Evolutionary conservation across 2,329 filamentous ascomycete genomes (phyloP).

Genomic region (Hirsutella minnesotensis): DNA sequence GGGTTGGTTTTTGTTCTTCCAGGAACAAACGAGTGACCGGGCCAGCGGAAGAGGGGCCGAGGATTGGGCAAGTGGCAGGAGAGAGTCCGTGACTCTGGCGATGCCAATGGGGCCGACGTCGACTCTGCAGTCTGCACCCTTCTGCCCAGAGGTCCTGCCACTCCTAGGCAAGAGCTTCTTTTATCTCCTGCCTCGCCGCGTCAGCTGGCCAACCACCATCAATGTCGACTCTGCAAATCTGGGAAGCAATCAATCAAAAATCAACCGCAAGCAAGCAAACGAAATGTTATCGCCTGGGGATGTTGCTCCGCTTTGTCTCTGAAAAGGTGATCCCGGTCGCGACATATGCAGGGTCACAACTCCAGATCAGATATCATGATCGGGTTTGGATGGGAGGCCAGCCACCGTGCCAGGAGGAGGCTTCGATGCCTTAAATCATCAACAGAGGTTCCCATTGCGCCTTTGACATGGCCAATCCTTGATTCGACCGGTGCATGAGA

Average conservation of each 20-base stretch:
- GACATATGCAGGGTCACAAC: not conserved
- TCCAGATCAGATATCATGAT: not conserved
- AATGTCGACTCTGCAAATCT: too few relatives aligned
- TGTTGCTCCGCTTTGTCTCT: not conserved
- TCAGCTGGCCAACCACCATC: not conserved
- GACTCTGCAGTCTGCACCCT: too few relatives aligned
- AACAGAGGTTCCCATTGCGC: too few relatives aligned
- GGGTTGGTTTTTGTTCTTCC: not conserved
- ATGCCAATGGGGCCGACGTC: too few relatives aligned
- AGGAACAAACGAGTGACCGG: not conserved
- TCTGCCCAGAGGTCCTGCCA: too few relatives aligned
- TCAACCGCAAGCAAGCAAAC: not conserved
- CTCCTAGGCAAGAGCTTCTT: not conserved
- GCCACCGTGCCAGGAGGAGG: not conserved
- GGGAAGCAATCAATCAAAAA: not conserved
- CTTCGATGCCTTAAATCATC: too few relatives aligned
- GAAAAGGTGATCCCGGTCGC: not conserved
- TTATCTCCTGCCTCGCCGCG: not conserved
- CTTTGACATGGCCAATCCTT: too few relatives aligned
- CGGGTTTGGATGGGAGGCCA: not conserved
- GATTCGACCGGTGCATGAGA: not conserved
- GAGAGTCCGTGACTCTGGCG: constrained; percentile 1
- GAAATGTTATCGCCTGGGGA: too few relatives aligned
- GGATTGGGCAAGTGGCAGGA: constrained; percentile 1
- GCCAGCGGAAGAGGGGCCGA: not conserved